Base-by-base conservation (phyloP, 441 rosid genomes). In the Sinapis alba region DNA sequence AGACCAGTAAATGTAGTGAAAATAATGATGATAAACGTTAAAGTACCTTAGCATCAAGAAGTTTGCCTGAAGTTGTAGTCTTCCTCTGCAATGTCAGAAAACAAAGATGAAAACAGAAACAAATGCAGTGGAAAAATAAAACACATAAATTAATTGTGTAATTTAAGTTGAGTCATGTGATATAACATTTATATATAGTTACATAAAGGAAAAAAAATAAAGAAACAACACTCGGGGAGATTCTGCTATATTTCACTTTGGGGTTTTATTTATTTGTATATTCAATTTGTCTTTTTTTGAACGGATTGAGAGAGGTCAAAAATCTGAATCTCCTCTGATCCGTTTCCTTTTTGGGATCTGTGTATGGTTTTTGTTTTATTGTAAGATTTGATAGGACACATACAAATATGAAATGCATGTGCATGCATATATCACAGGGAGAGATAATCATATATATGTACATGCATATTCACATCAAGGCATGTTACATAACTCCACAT, bases 31-130 rank as follows among this genome's bases (percentile, higher is more conserved):
- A 56, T 60, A 59, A 59, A 51, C 18, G 13, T 58, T 72, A 20
- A 62, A 65, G 54, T 66, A 91, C 99, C 99, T 96, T 96, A 32
- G 99, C 96, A 83, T 96, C 99, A 74, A 87, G 94, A 23, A 76
- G 97, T 75, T 85, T 93, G 50, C 88, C 98, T 62, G 97, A 90
- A 77, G 90, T 82, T 71, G 90, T 85, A 69, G 88, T 94, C 75
- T 88, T 93, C 84, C 92, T 91, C 99, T 93, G 94, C 85, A 78
- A 73, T 84, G 85, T 80, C 67, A 51, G 71, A 74, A 76, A 75
- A 59, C 64, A 34, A 62, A 71, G 62, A 73, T 71, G 47, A 63
- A 64, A 74, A 79, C 15, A 74, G 71, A 79, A 68, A 74, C 64
- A 13, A 5, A 19, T 58, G 51, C 68, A 65, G 63, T 34, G 34